These are phyloP conservation scores for Trichoderma koningiopsis DNA, from an alignment of 2,329 filamentous ascomycete genomes.

Conservation along the genomic window DNA sequence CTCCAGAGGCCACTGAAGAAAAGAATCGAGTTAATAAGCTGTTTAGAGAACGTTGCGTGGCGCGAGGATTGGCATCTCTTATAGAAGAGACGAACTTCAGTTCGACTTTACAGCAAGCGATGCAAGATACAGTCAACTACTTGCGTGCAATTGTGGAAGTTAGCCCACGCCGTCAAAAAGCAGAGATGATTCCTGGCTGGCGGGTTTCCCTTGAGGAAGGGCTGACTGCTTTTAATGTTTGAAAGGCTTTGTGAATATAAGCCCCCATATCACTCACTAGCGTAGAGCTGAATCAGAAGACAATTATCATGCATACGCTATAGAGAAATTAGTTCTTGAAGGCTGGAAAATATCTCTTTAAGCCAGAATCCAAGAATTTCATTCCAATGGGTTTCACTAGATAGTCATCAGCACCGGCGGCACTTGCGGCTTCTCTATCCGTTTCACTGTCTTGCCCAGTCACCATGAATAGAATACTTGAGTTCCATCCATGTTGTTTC, in stretches of 20 bases:
- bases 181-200: not conserved
- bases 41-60: not conserved
- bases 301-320: not conserved
- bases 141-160: slow-evolving; percentile 11
- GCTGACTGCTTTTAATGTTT: not conserved
- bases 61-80: not conserved
- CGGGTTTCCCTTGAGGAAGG: not conserved
- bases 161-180: not conserved
- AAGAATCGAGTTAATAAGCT: not conserved
- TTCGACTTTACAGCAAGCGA: not conserved
- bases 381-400: not conserved
- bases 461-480: not conserved
- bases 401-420: not conserved
- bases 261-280: not conserved
- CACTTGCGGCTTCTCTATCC: not conserved
- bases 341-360: not conserved
- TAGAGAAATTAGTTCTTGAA: not conserved
- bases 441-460: not conserved
- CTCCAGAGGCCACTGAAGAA: not conserved
- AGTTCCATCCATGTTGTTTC: not conserved
- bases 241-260: not conserved
- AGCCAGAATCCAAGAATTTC: not conserved
- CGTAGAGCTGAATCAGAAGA: not conserved
- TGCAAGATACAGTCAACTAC: slow-evolving; percentile 4
- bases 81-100: not conserved